Evolutionary conservation across 139 green algal genomes (phyloP), one percentile per base, ranked within the genome.

Genomic region (Picochlorum costavermella): DNA sequence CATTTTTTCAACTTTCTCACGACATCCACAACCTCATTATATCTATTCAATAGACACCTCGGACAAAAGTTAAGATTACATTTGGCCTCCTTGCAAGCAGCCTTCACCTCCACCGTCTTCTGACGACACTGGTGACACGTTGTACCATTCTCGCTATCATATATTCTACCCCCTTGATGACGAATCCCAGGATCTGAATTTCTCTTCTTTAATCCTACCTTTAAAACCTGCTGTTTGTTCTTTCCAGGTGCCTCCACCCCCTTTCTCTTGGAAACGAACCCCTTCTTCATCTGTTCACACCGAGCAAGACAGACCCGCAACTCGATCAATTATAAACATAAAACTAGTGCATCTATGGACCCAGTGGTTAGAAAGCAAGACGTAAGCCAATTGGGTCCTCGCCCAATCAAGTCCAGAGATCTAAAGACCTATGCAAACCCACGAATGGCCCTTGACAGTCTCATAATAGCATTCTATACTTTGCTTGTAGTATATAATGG

Each of bases 71-170:
- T 74, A 37, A 84, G 50, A 2, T 65, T 81, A 68, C 79, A 85
- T 26, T 0, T 43, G 2, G 53, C 60, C n/a, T 20, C 16, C 13
- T 23, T 71, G 76, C 79, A 85, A 37, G 81, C 73, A 25, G 69
- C 72, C 50, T 85, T 85, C 14, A 64, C 49, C 58, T 85, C 79
- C 2, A 78, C 62, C 14, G 79, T 85, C 50, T 85, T 85, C 60
- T 85, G 79, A 2, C 79, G 75, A 65, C 79, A 85, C 74, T 85
- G 79, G 55, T 85, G 79, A 58, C 79, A 85, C 5, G 79, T 81
- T 9, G 79, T 85, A 17, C 79, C 79, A 25, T 76, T 82, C 50
- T 83, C 71, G 50, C 57, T 73, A 66, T 83, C 78, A 60, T 85
- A 85, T 10, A 83, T 81, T 0, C 79, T 59, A 5, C 76, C 72